These are phyloP conservation scores for Jimgerdemannia lactiflua DNA, from an alignment of 192 early-diverging fungal species.

Conservation along the genomic window DNA sequence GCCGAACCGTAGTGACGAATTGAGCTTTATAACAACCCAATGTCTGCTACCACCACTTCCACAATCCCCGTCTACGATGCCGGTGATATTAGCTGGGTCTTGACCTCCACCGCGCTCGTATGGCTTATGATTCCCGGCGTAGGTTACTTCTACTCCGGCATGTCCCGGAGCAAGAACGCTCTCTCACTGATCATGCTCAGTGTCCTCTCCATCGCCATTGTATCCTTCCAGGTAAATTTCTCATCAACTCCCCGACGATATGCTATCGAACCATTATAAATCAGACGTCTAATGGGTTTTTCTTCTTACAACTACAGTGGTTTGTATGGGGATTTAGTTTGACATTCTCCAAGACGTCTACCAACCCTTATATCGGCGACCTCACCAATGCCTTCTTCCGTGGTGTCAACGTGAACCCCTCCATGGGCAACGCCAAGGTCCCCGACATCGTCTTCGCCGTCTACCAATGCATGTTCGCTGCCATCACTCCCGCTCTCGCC, in stretches of 20 bases:
- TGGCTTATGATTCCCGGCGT: too few species aligned
- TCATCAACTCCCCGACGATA: too few species aligned
- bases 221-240: slow-evolving; percentile 40
- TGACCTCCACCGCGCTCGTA: too few species aligned
- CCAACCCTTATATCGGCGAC: slow-evolving; percentile 72
- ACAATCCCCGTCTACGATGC: too few species aligned
- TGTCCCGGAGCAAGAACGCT: slow-evolving; percentile 75
- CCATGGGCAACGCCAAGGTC: slow-evolving; percentile 49
- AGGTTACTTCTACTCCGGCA: slow-evolving; percentile 23
- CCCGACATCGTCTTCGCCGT: slow-evolving; percentile 63
- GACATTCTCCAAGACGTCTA: slow-evolving; percentile 56
- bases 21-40: too few species aligned
- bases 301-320: slow-evolving; percentile 40
- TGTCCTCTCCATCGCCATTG: slow-evolving; percentile 67
- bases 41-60: too few species aligned
- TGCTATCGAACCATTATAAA: too few species aligned
- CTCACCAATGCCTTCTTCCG: slow-evolving; percentile 57
- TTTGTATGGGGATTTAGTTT: slow-evolving; percentile 71
- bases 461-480: slow-evolving; percentile 83
- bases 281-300: too few species aligned
- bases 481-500: slow-evolving; percentile 67
- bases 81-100: too few species aligned
- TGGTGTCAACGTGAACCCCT: slow-evolving; percentile 50
- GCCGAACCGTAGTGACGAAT: too few species aligned
- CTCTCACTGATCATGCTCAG: slow-evolving; percentile 75